phyloP scores from a whole-genome alignment of 805 yeast species.

The Sugiyamaella floridensis region DNA sequence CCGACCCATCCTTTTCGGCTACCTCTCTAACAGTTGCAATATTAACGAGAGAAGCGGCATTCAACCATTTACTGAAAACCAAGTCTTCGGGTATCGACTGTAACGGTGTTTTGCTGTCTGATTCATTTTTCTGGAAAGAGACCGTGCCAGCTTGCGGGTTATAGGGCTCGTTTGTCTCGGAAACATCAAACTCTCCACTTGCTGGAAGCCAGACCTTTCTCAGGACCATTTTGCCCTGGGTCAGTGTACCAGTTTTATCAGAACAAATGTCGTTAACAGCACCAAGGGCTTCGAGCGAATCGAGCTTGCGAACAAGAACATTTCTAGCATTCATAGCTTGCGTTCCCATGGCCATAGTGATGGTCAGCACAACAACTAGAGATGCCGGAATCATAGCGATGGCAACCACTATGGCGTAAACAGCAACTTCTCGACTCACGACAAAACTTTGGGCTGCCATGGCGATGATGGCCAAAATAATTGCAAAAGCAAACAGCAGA shows the following conservation, averaged over 20 bases:
- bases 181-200: conserved; percentile 49
- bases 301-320: conserved; percentile 70
- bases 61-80: conserved; percentile 46
- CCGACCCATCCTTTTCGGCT: conserved; percentile 37
- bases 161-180: conserved; percentile 52
- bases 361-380: conserved; percentile 71
- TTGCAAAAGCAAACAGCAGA: conserved; percentile 64
- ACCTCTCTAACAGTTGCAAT: conserved; percentile 56
- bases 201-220: conserved; percentile 62
- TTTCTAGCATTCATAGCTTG: conserved; percentile 60
- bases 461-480: conserved; percentile 76
- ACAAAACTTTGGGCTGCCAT: conserved; percentile 75
- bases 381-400: conserved; percentile 79
- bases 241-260: conserved; percentile 76
- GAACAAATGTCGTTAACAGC: conserved; percentile 76
- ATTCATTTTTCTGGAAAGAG: conserved; percentile 33
- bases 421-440: conserved; percentile 76
- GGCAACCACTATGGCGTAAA: conserved; percentile 82
- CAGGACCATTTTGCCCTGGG: conserved; percentile 76
- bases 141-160: conserved; percentile 56
- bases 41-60: conserved; percentile 70
- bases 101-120: conserved; percentile 14
- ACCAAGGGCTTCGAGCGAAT: conserved; percentile 72
- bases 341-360: conserved; percentile 80
- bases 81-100: conserved; percentile 3